Percentiles rank a stretch among this genome's conserved stretches.
These are phyloP conservation scores for Vitis hybrid DNA, from an alignment of 177 flowering plant genomes.

Conservation along the genomic window DNA sequence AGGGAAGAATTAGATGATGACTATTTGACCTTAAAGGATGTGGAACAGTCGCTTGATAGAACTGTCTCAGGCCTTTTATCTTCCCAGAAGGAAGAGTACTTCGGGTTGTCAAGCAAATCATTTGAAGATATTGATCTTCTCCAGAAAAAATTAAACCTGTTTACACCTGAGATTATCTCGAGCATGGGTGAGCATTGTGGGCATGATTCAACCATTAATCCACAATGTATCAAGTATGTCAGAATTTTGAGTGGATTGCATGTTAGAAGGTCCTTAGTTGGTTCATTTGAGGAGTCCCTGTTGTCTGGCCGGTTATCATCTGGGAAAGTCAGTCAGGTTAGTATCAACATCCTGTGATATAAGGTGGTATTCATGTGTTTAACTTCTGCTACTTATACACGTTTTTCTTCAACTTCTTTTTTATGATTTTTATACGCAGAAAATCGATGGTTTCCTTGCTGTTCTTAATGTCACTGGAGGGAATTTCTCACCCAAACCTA, in stretches of 20 bases:
- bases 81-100: conserved; percentile 36
- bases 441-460: conserved; percentile 90
- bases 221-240: conserved; percentile 29
- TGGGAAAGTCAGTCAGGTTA: conserved; percentile 66
- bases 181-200: conserved; percentile 21
- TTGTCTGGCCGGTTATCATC: conserved; percentile 74
- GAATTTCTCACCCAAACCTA: conserved; percentile 73
- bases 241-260: conserved; percentile 47
- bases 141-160: conserved; percentile 25
- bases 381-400: background rate
- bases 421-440: conserved; percentile 41
- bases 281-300: conserved; percentile 98
- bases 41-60: conserved; percentile 45
- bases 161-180: conserved; percentile 28
- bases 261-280: conserved; percentile 85
- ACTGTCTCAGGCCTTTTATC: conserved; percentile 24
- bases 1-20: conserved; percentile 28
- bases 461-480: conserved; percentile 86
- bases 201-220: conserved; percentile 21
- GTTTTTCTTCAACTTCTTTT: background rate
- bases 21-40: conserved; percentile 29
- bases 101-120: conserved; percentile 28
- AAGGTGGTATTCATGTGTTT: background rate
- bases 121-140: conserved; percentile 32
- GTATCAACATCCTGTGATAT: conserved; percentile 7